Percentiles rank a stretch among this genome's conserved stretches.
Evolutionary conservation across 805 yeast genomes (phyloP).

Genomic region (Kurtzmaniella cleridarum): DNA sequence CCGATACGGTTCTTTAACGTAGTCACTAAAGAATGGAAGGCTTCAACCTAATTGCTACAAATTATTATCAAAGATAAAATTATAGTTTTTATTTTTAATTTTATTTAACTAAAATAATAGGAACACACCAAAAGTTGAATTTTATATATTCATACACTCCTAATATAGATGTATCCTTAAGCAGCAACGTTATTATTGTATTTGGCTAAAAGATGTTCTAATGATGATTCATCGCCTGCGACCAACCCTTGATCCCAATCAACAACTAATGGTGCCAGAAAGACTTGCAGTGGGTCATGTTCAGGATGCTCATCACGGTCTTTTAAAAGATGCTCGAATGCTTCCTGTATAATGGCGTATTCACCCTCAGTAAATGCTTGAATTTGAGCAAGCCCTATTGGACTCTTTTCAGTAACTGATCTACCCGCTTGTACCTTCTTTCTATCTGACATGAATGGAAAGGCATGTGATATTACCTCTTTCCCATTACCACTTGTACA

Average conservation of each 20-base stretch:
- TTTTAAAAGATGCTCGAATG: constrained; percentile 22
- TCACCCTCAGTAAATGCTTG: constrained; percentile 33
- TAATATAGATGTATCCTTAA: too few species aligned
- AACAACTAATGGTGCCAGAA: constrained; percentile 37
- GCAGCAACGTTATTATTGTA: constrained; percentile 15
- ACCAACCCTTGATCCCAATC: constrained; percentile 42
- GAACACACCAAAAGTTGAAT: too few species aligned
- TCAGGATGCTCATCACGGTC: constrained; percentile 18
- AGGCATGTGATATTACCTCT: constrained; percentile 23
- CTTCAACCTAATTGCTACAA: too few species aligned
- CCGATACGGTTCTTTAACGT: too few species aligned
- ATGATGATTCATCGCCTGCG: constrained; percentile 32
- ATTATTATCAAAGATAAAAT: too few species aligned
- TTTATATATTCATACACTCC: too few species aligned
- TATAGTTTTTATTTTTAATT: too few species aligned
- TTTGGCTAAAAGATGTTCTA: constrained; percentile 24
- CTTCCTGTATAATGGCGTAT: constrained; percentile 33
- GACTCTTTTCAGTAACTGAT: constrained; percentile 15
- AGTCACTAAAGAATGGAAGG: too few species aligned
- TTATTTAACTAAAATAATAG: too few species aligned
- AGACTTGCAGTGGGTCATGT: constrained; percentile 27
- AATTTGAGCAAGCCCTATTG: constrained; percentile 10
- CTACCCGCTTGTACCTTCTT: constrained; percentile 3
- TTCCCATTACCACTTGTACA: constrained; percentile 22
- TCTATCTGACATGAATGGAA: constrained; percentile 31